Evolutionary conservation across 805 yeast species (phyloP).

Genomic region (Alloascoidea hylecoeti): DNA sequence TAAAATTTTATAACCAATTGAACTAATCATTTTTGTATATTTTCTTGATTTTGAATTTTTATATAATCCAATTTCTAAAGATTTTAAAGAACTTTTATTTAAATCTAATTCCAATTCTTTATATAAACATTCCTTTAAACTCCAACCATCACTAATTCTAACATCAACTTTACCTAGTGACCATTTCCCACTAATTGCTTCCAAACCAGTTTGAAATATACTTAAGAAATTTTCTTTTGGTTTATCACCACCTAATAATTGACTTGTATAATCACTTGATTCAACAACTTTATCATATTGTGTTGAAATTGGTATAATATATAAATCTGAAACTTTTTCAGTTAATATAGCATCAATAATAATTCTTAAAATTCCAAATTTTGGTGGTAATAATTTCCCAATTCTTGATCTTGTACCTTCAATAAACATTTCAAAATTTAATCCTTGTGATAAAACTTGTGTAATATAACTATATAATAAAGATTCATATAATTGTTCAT

Average conservation of each 20-base stretch:
- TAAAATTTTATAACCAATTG: slow-evolving; percentile 38
- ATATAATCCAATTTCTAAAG: no score
- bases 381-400: slow-evolving; percentile 49
- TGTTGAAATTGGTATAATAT: slow-evolving; percentile 41
- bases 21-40: slow-evolving; percentile 21
- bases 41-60: not conserved
- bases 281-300: slow-evolving; percentile 50
- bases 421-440: slow-evolving; percentile 42
- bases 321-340: slow-evolving; percentile 24
- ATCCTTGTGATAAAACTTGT: slow-evolving; percentile 30
- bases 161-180: slow-evolving; percentile 25
- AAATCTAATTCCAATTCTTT: slow-evolving; percentile 13
- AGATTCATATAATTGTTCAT: slow-evolving; percentile 30
- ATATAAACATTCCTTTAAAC: slow-evolving; percentile 17
- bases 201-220: slow-evolving; percentile 9
- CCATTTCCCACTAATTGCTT: slow-evolving; percentile 1
- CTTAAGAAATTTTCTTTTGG: slow-evolving; percentile 31
- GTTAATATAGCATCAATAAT: slow-evolving; percentile 29
- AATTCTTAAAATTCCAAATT: slow-evolving; percentile 44
- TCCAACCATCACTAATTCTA: slow-evolving; percentile 25
- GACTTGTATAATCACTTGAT: slow-evolving; percentile 36
- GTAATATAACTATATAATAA: slow-evolving; percentile 28
- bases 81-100: not conserved
- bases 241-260: slow-evolving; percentile 42
- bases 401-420: slow-evolving; percentile 58